A percentile compares a stretch with the other conserved stretches of the same genome.
These are phyloP conservation scores for Solanum chacoense DNA, from an alignment of 305 asterid genomes.

Conservation along the genomic window DNA sequence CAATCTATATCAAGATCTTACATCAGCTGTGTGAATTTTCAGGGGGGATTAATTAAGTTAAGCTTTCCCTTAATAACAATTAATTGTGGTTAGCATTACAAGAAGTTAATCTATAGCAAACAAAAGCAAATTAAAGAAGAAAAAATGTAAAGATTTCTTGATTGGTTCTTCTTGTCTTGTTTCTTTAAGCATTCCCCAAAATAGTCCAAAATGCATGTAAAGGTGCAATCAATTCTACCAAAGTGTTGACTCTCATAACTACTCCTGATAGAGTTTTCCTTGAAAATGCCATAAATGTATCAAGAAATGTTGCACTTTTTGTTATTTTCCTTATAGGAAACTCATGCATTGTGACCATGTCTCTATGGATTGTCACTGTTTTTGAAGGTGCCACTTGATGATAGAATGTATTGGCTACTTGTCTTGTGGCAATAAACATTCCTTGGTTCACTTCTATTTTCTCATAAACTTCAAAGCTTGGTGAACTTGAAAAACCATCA, in stretches of 20 bases:
- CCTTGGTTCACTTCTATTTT: conserved; percentile 62
- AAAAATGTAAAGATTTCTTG: neutral
- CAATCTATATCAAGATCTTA: neutral
- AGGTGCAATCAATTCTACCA: conserved; percentile 13
- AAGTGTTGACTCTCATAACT: conserved; percentile 7
- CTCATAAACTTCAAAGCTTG: conserved; percentile 46
- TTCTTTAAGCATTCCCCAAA: conserved; percentile 11
- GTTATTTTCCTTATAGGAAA: conserved; percentile 20
- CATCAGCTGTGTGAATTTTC: neutral
- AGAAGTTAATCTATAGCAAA: neutral
- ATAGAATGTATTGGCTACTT: conserved; percentile 54
- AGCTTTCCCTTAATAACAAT: neutral
- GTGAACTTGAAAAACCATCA: conserved; percentile 48
- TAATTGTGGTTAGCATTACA: conserved; percentile 2
- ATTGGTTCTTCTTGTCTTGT: neutral
- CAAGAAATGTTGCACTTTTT: conserved; percentile 6
- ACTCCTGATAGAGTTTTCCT: conserved; percentile 18
- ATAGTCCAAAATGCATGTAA: conserved; percentile 19
- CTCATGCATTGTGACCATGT: conserved; percentile 27
- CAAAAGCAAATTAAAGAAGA: neutral
- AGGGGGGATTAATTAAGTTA: neutral
- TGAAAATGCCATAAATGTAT: conserved; percentile 22
- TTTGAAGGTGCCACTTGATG: conserved; percentile 75
- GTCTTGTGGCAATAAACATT: conserved; percentile 68
- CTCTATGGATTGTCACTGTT: conserved; percentile 54